Base-by-base conservation (phyloP, 2,329 filamentous ascomycete species). In the Ophiostoma angusticollis region DNA sequence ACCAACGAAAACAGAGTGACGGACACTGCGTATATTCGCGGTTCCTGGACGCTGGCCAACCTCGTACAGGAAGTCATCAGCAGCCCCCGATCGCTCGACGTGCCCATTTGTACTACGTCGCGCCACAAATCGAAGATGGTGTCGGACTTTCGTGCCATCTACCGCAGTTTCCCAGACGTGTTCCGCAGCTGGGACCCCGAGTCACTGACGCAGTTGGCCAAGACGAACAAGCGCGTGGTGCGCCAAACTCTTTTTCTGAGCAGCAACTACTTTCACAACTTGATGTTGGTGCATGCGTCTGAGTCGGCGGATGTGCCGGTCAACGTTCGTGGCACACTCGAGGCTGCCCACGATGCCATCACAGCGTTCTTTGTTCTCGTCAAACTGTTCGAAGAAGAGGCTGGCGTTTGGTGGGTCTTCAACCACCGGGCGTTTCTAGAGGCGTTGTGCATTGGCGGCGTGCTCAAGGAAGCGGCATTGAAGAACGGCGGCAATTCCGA, bases 341-440 rank as follows among this genome's bases (percentile, higher is more conserved):
- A 86, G 55, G 80, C 81, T 0, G 82, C 82, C 0, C 77, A 84
- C 49, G 79, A 82, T 52, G 82, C 82, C 5, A 73, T 89, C 33
- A 70, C 68, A 31, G 66, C 80, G 1, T 89, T 86, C 54, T 86
- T 87, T 55, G 66, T 85, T 41, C 66, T 86, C 6, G 83, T 78
- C 58, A 64, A 63, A 27, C 60, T 84, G 11, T 76, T 86, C 45
- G 74, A 79, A 48, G 64, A 65, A 13, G 83, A 89, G 60, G 80
- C 80, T 1, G 70, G 77, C 12, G 81, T 86, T 1, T 87, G 82
- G 82, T 89, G 82, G 82, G 80, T 84, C 1, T 84, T 86, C 48
- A 83, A 85, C 54, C 83, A 87, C 53, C 65, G 83, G 1, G 82
- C 82, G 0, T 87, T 87, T 52, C 66, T 87, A 37, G 82, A 87